A percentile compares a stretch with the other conserved stretches of the same genome.
Conservation (phyloP, 2,329 filamentous ascomycete genomes). For the Fusarium sp. region DNA sequence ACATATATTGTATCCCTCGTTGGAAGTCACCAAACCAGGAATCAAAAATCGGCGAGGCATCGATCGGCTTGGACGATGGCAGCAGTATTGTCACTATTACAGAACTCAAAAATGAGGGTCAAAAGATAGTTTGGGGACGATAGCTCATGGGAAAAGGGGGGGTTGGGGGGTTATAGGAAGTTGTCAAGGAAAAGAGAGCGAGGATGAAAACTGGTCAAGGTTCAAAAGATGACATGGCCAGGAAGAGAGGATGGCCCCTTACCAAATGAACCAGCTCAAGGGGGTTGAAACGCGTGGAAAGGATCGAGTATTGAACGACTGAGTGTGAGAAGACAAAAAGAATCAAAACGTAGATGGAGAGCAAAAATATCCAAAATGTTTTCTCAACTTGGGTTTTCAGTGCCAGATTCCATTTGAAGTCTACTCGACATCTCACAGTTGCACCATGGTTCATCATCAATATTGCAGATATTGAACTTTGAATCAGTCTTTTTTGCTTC, state of each 20-base stretch:
- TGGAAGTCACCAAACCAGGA: not conserved
- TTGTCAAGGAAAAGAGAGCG: not conserved
- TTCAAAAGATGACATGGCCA: not conserved
- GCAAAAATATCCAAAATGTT: not conserved
- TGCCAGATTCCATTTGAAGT: not conserved
- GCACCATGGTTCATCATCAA: not conserved
- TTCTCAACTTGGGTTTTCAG: not conserved
- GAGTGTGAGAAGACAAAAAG: not conserved
- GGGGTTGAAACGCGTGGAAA: not conserved
- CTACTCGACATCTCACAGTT: not conserved
- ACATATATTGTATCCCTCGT: not conserved
- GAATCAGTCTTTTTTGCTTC: conserved; percentile 26
- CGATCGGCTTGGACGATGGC: not conserved
- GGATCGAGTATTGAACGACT: not conserved
- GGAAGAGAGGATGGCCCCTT: not conserved
- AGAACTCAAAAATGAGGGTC: not conserved
- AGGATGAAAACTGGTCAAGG: not conserved
- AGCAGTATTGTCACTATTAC: not conserved
- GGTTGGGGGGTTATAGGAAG: not conserved
- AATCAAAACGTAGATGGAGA: not conserved
- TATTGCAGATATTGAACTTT: not conserved
- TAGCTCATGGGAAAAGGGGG: not conserved
- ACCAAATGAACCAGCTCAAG: not conserved
- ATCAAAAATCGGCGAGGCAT: not conserved
- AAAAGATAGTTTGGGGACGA: too few relatives aligned